phyloP scores from a whole-genome alignment of 257 asterid species.

The Galeopsis tetrahit region DNA sequence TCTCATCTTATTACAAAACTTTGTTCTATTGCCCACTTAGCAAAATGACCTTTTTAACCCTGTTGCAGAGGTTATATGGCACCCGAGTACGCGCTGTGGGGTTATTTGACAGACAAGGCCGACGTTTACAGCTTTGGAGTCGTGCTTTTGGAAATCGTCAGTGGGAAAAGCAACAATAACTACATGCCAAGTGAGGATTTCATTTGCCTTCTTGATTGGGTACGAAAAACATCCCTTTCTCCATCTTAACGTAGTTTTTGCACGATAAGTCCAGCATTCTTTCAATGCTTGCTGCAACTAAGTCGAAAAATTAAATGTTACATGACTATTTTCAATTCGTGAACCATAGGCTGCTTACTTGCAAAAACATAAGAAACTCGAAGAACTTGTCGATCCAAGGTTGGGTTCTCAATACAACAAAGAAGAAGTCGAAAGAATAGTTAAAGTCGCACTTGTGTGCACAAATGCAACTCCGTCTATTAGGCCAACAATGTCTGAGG shows the following conservation, averaged over 20 bases:
- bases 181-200: conserved; percentile 66
- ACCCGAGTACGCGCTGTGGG: conserved; percentile 96
- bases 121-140: conserved; percentile 93
- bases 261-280: neutral
- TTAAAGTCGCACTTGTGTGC: conserved; percentile 71
- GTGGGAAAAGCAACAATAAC: conserved; percentile 81
- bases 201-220: conserved; percentile 94
- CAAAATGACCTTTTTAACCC: neutral
- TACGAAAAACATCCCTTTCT: conserved; percentile 33
- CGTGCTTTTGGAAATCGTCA: conserved; percentile 73
- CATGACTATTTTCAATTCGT: too few species aligned
- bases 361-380: conserved; percentile 54
- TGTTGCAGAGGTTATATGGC: conserved; percentile 92
- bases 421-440: conserved; percentile 59
- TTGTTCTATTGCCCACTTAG: neutral
- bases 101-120: conserved; percentile 81
- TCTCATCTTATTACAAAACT: conserved; percentile 12
- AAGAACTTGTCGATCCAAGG: conserved; percentile 62
- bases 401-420: conserved; percentile 46
- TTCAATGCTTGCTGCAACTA: neutral
- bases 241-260: neutral
- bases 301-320: too few species aligned
- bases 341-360: conserved; percentile 63
- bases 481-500: conserved; percentile 89
- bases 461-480: conserved; percentile 66